A percentile compares a stretch with the other conserved stretches of the same genome.
Evolutionary conservation across 2,329 filamentous ascomycete genomes (phyloP).

Genomic region (Elsinoe perseae): DNA sequence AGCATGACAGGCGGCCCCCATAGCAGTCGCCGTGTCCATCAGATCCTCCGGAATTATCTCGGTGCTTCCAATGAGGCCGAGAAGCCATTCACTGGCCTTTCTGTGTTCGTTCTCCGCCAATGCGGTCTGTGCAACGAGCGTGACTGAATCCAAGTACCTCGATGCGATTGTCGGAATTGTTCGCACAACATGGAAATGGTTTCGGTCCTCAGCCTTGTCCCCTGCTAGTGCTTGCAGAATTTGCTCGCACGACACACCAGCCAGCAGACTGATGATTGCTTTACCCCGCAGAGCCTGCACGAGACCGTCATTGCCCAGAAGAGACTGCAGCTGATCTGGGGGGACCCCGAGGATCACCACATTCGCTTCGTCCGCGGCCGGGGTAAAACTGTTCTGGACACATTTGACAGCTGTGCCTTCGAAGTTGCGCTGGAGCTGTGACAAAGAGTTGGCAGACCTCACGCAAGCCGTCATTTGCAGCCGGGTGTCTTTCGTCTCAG

Average conservation of each 20-base stretch:
- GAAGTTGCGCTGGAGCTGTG: background rate
- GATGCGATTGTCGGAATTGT: constrained; percentile 23
- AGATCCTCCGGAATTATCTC: constrained; percentile 22
- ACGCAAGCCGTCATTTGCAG: constrained; percentile 13
- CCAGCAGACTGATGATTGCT: constrained; percentile 22
- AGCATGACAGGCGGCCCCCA: constrained; percentile 24
- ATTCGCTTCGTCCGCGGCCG: constrained; percentile 18
- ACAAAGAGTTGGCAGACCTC: background rate
- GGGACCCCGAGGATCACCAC: constrained; percentile 22
- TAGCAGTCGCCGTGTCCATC: constrained; percentile 24
- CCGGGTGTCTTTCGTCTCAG: background rate
- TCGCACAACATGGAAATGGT: constrained; percentile 18
- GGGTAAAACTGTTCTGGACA: constrained; percentile 5
- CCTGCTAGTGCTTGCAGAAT: constrained; percentile 16
- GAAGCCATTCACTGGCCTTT: constrained; percentile 13
- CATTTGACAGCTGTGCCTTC: background rate
- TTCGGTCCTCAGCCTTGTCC: background rate
- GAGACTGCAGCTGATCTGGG: constrained; percentile 18
- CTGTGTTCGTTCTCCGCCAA: background rate
- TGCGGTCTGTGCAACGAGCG: constrained; percentile 21
- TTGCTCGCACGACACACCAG: constrained; percentile 20
- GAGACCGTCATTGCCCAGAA: constrained; percentile 17
- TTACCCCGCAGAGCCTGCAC: constrained; percentile 19
- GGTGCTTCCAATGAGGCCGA: constrained; percentile 19
- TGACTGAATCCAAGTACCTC: constrained; percentile 20